Base-by-base conservation (phyloP, 2,329 filamentous ascomycete genomes). In the Thermothelomyces thermophilus region DNA sequence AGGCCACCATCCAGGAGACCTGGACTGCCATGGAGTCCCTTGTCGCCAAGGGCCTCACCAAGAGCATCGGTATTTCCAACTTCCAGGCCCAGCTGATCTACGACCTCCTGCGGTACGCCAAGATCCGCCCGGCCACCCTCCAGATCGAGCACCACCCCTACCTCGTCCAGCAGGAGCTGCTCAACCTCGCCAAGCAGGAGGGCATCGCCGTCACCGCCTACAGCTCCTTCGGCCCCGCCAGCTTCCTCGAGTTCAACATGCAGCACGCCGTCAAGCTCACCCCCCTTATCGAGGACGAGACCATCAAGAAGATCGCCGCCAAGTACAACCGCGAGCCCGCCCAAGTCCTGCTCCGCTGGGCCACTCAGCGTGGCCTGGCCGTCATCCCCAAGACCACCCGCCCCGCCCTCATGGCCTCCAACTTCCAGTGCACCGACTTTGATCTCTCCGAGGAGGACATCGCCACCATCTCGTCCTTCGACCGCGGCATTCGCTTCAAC, bases 121-220 rank as follows among this genome's bases (percentile, higher is more conserved):
- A 78, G 61, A 79, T 89, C 68, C 75, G 75, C 39, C 86, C 87
- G 8, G 84, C 87, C 34, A 83, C 85, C 35, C 82, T 93, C 53
- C 89, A 94, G 75, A 84, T 94, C 68, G 88, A 94, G 75, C 87
- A 91, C 73, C 89, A 94, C 76, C 88, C 88, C 22, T 93, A 90
- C 77, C 80, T 91, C 52, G 84, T 86, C 54, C 88, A 94, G 75
- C 69, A 74, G 52, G 76, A 82, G 47, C 79, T 94, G 46, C 67
- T 93, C 61, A 72, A 80, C 61, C 80, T 88, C 45, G 84, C 83
- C 61, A 75, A 85, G 72, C 70, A 73, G 47, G 77, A 89, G 70
- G 80, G 81, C 53, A 84, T 94, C 60, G 74, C 76, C 58, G 77
- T 94, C 50, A 93, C 87, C 3, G 88, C 86, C 44, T 94, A 93